These are phyloP conservation scores for Penicillium diatomitis DNA, from an alignment of 495 filamentous ascomycete genomes.

Conservation along the genomic window DNA sequence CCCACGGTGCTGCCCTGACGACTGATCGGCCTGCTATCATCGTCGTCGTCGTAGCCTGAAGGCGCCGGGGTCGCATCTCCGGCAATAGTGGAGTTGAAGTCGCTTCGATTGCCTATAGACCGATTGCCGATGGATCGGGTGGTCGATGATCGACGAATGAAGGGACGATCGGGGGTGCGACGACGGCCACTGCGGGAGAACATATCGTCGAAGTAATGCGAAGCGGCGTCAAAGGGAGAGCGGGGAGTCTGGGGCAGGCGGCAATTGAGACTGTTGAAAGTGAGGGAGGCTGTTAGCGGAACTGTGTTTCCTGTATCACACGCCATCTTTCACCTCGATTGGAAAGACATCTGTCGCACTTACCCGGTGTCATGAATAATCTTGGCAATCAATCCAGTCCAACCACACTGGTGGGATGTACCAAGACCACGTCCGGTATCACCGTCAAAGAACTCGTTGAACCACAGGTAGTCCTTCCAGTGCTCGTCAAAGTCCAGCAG, in stretches of 20 bases:
- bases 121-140: slow-evolving; percentile 72
- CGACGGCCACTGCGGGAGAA: slow-evolving; percentile 47
- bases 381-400: slow-evolving; percentile 94
- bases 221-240: slow-evolving; percentile 69
- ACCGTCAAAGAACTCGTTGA: slow-evolving; percentile 95
- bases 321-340: too few species aligned
- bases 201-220: slow-evolving; percentile 92
- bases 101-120: slow-evolving; percentile 77
- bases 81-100: slow-evolving; percentile 49
- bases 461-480: slow-evolving; percentile 92
- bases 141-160: slow-evolving; percentile 72
- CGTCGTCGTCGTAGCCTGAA: slow-evolving; percentile 23
- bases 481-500: slow-evolving; percentile 80
- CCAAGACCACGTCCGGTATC: slow-evolving; percentile 84
- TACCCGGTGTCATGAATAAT: slow-evolving; percentile 96
- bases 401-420: slow-evolving; percentile 91
- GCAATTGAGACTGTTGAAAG: slow-evolving; percentile 60
- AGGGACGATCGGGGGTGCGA: slow-evolving; percentile 28
- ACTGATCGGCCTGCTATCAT: slow-evolving; percentile 19
- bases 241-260: slow-evolving; percentile 88
- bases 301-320: too few species aligned
- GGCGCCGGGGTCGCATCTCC: slow-evolving; percentile 18
- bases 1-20: slow-evolving; percentile 19
- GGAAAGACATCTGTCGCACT: slow-evolving; percentile 15
- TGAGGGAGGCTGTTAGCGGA: too few species aligned